Conservation (phyloP, 257 asterid genomes). For the Vinca minor region DNA sequence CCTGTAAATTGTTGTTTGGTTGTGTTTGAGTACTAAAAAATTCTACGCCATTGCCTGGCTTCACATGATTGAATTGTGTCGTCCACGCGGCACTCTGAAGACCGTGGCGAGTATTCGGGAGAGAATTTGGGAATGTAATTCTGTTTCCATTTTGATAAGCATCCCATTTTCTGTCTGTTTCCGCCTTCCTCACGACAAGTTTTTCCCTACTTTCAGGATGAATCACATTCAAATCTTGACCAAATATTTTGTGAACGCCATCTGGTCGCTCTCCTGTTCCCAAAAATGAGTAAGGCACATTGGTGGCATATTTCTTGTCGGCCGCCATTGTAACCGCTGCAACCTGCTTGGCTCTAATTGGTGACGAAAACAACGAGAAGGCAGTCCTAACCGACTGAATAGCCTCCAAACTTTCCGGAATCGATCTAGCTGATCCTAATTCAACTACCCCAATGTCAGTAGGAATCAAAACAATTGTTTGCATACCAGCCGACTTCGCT, state of each 20-base stretch:
- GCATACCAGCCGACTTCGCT: conserved; percentile 81
- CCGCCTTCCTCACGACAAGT: conserved; percentile 30
- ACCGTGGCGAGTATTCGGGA: conserved; percentile 38
- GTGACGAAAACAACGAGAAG: conserved; percentile 47
- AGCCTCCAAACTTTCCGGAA: conserved; percentile 57
- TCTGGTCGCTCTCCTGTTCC: conserved; percentile 29
- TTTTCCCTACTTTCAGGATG: conserved; percentile 38
- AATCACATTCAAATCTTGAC: conserved; percentile 48
- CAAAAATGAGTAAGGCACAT: conserved; percentile 22
- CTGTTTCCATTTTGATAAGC: conserved; percentile 31
- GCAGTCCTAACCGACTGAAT: conserved; percentile 43
- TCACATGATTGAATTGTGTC: conserved; percentile 30
- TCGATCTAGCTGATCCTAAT: conserved; percentile 69
- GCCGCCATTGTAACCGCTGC: conserved; percentile 20
- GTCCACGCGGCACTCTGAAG: conserved; percentile 36
- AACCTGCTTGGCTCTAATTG: conserved; percentile 38
- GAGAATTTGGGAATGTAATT: conserved; percentile 21
- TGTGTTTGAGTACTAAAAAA: conserved; percentile 34
- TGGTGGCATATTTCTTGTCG: conserved; percentile 28
- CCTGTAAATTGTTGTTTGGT: conserved; percentile 23
- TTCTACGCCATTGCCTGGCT: conserved; percentile 31
- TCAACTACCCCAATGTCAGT: conserved; percentile 87
- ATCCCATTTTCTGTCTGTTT: conserved; percentile 31
- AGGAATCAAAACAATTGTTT: conserved; percentile 76
- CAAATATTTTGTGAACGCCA: conserved; percentile 48